Evolutionary conservation across 2,329 filamentous ascomycete genomes (phyloP), one percentile per base, ranked within the genome.

Genomic region (Fusarium acutatum): DNA sequence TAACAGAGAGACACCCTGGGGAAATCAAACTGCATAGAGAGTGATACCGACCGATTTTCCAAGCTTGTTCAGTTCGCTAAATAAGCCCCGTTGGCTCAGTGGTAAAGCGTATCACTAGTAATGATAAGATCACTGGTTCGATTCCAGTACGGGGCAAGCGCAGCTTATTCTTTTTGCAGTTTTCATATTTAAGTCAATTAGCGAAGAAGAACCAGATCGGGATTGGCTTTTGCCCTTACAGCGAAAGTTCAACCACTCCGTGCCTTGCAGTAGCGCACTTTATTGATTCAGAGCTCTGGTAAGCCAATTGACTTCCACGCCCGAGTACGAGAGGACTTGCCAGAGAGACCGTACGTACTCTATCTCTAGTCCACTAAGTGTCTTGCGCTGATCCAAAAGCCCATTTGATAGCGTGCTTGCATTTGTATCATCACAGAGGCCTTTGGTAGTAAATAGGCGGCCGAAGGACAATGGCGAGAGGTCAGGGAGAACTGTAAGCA

Each of bases 41-140:
- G 10, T 0, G 2, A 24, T 0, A 24, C 10, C 4, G 6, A 6
- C 6, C 0, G 1, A 47, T 4, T 30, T 3, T 7, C 0, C 14
- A 30, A 49, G 20, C 26, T 3, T 22, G 6, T 22, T 6, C 0
- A 32, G n/a, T 5, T 32, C 22, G 30, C 47, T 50, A 24, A 34
- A 50, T 1, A 52, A 35, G 49, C 49, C 49, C 49, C 49, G 49
- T 52, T 52, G 49, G 49, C 49, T 52, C 49, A 52, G 49, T 52
- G 49, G 49, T 52, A 52, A 52, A 52, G 49, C 49, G 49, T 52
- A 52, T 52, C 49, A 52, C 49, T 52, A 52, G 49, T 52, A 52
- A 52, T 52, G 49, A 52, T 52, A 52, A 52, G 49, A 52, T 52
- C 49, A 52, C 47, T 52, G 49, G 49, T 52, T 52, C 49, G 49